Base-by-base conservation (phyloP, 805 yeast species). In the Candida pseudofarinosa region DNA sequence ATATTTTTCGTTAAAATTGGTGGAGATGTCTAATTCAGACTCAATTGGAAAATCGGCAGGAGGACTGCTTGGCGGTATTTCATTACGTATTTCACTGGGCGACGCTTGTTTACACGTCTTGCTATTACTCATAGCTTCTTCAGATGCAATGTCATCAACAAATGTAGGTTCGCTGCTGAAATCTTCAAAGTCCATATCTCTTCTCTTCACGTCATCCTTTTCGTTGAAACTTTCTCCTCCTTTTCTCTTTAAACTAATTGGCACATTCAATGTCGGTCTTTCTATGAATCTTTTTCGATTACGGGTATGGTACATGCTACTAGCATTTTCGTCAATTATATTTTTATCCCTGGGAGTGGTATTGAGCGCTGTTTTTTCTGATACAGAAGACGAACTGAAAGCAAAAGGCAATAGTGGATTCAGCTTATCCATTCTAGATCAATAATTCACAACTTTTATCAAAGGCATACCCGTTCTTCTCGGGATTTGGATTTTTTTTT, bases 391-490 rank as follows among this genome's bases (percentile, higher is more conserved):
- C 7, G 64, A 57, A 44, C 65, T 70, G 48, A 61, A 76, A 3
- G 80, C 76, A 60, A 76, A 70, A 4, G 82, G 81, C n/a, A 75
- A 60, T 19, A 77, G 51, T 1, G 70, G 73, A 41, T 62, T 65
- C 33, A 61, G 48, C 42, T 63, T 65, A 42, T 60, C 65, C 65
- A 60, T 60, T 7, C 31, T 13, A 8, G 15, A 7, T 32, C 14
- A 32, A n/a, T 13, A 19, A 35, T 7, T 19, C 20, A 35, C n/a
- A 19, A 19, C 10, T 7, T 23, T 6, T 23, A 23, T 10, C 28
- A 23, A 23, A 7, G 28, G 28, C 28, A 23, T 23, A 10, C 10
- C 28, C 28, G 6, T 7, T n/a, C n/a, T n/a, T n/a, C n/a, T n/a
- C n/a, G n/a, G n/a, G n/a, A n/a, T n/a, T n/a, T n/a, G n/a, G n/a